A percentile compares a stretch with the other conserved stretches of the same genome.
phyloP scores from a whole-genome alignment of 768 basidiomycete species.

The Calocybe cyanea region DNA sequence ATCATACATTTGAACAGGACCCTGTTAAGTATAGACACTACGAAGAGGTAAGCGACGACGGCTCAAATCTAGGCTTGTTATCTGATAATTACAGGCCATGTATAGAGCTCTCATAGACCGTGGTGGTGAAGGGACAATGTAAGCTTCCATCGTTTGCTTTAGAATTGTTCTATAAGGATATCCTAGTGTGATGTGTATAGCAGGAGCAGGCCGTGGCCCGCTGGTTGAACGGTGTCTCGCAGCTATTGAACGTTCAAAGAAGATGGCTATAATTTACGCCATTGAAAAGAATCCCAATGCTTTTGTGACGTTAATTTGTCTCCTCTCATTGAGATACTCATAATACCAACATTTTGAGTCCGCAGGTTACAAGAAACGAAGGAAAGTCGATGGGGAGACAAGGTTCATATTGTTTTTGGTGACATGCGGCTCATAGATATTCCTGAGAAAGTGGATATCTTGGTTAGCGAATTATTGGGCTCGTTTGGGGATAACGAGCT shows the following conservation, averaged over 20 bases:
- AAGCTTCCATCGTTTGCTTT: conserved; percentile 25
- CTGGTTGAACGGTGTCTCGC: conserved; percentile 80
- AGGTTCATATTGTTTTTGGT: conserved; percentile 82
- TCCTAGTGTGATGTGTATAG: conserved; percentile 78
- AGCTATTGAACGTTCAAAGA: conserved; percentile 66
- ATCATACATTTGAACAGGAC: conserved; percentile 97
- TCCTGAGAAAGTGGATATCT: conserved; percentile 86
- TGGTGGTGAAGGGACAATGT: conserved; percentile 60
- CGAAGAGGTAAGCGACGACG: conserved; percentile 63
- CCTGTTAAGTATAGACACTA: conserved; percentile 95
- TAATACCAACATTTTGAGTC: conserved; percentile 11
- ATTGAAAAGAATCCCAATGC: conserved; percentile 98
- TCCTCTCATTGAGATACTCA: conserved; percentile 1
- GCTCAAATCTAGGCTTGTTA: not conserved
- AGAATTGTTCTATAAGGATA: conserved; percentile 4
- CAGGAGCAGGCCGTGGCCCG: conserved; percentile 93
- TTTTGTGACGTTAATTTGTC: conserved; percentile 70
- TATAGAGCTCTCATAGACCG: conserved; percentile 76
- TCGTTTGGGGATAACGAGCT: conserved; percentile 99
- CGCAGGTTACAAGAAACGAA: conserved; percentile 80
- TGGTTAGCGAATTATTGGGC: conserved; percentile 93
- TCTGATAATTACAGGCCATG: conserved; percentile 55
- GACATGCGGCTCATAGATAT: conserved; percentile 87
- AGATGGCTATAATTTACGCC: conserved; percentile 70
- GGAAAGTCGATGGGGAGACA: conserved; percentile 75